phyloP scores from a whole-genome alignment of 257 asterid genomes.

The Jacaranda mimosifolia region DNA sequence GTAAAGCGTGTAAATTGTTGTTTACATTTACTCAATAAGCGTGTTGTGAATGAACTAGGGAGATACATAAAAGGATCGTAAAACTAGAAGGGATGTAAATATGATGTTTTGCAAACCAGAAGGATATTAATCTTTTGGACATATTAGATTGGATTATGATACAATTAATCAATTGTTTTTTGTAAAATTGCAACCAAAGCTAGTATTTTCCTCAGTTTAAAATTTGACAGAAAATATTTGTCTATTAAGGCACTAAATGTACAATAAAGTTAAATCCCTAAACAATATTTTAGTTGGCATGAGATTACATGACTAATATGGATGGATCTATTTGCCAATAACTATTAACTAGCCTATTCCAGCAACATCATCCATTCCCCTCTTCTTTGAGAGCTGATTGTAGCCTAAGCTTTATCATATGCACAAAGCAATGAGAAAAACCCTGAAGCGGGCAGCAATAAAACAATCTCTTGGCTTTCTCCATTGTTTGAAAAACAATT shows the following conservation, averaged over 20 bases:
- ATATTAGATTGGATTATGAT: background rate
- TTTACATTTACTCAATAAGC: background rate
- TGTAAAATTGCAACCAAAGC: background rate
- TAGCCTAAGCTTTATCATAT: background rate
- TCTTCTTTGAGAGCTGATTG: background rate
- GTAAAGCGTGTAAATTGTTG: background rate
- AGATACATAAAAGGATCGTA: background rate
- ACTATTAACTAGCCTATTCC: background rate
- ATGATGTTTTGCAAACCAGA: background rate
- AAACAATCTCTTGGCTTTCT: no score
- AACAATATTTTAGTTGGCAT: no score
- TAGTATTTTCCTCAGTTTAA: background rate
- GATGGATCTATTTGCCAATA: background rate
- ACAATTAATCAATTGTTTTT: no score
- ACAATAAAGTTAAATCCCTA: background rate
- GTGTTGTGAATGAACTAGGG: background rate
- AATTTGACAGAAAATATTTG: background rate
- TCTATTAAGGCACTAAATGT: no score
- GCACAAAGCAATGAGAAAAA: background rate
- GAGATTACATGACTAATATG: background rate
- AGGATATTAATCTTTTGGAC: background rate
- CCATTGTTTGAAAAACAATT: background rate
- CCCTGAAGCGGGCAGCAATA: background rate
- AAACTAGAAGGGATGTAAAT: background rate
- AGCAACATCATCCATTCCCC: background rate